Percentiles rank a stretch among this genome's conserved stretches.
These are phyloP conservation scores for Trichoderma aggressivum DNA, from an alignment of 2,329 filamentous ascomycete species.

Conservation along the genomic window DNA sequence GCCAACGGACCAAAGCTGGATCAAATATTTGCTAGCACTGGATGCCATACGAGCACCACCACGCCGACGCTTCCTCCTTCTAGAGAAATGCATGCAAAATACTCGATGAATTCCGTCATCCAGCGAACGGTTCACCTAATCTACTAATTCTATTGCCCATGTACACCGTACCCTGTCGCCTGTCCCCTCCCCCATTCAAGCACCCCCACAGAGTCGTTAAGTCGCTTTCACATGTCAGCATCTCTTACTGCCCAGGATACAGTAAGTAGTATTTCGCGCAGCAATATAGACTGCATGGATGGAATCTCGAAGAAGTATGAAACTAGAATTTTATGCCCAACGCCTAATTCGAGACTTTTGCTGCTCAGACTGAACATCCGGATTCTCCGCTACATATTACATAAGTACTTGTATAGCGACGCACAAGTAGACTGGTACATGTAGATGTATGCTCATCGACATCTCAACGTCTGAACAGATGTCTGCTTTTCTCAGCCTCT, in stretches of 20 bases:
- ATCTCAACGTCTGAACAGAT: neutral
- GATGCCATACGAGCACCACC: neutral
- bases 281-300: neutral
- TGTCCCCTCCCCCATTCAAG: neutral
- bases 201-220: neutral
- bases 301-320: neutral
- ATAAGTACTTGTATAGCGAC: neutral
- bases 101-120: neutral
- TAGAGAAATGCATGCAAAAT: neutral
- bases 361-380: neutral
- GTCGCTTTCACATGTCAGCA: slow-evolving; percentile 5
- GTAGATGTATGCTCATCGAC: neutral
- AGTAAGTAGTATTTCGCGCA: neutral
- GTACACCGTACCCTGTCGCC: neutral
- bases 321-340: neutral
- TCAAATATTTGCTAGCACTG: neutral
- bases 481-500: neutral
- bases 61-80: neutral
- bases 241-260: neutral
- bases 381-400: neutral
- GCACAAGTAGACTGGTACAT: neutral
- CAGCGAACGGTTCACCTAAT: neutral
- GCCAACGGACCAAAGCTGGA: slow-evolving; percentile 8
- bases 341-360: neutral
- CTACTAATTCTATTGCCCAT: neutral